Evolutionary conservation across 1,284 basidiomycete species (phyloP), one percentile per base, ranked within the genome.

Genomic region (Leccinum insigne): DNA sequence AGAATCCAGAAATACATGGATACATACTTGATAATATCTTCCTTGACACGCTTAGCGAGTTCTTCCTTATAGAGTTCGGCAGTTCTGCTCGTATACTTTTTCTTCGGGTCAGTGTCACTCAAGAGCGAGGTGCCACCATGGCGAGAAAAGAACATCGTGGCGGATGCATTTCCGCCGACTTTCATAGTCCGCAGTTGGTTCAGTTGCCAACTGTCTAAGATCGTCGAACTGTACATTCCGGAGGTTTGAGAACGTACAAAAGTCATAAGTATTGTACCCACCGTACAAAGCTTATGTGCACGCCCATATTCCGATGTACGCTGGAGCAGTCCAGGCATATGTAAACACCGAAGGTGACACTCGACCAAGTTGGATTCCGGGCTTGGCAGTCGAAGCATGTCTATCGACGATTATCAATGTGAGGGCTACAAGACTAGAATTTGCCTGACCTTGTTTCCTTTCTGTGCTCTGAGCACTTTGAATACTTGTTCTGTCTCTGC

Each of bases 291-390:
- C 90, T 94, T 79, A 99, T 96, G 78, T 99, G 97, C 18, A 99
- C 98, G 71, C 97, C 97, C 87, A 99, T 91, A 79, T 98, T 99
- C 65, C 97, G 86, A 79, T 99, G 97, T 14, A 94, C 85, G 69
- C 92, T 94, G 5, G 96, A 99, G 83, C 97, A 99, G 73, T 99
- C 96, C 58, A 99, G 83, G 76, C 97, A 99, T 75, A 99, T 97
- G 80, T 99, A 99, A 58, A 99, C 91, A 61, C 94, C 97, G 76
- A 92, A 99, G 0, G 95, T 97, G 40, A 98, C 95, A 69, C 94
- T 96, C 2, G 96, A 92, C 97, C 97, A 99, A 59, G 96, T 98
- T 64, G 97, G 97, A 81, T 98, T 98, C 75, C 96, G 93, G 67
- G 97, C 96, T 72, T 89, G 87, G 77, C 98, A 99, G 80, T 99